A percentile compares a stretch with the other conserved stretches of the same genome.
These are phyloP conservation scores for Aspergillus arachidicola DNA, from an alignment of 2,329 filamentous ascomycete genomes.

Conservation along the genomic window DNA sequence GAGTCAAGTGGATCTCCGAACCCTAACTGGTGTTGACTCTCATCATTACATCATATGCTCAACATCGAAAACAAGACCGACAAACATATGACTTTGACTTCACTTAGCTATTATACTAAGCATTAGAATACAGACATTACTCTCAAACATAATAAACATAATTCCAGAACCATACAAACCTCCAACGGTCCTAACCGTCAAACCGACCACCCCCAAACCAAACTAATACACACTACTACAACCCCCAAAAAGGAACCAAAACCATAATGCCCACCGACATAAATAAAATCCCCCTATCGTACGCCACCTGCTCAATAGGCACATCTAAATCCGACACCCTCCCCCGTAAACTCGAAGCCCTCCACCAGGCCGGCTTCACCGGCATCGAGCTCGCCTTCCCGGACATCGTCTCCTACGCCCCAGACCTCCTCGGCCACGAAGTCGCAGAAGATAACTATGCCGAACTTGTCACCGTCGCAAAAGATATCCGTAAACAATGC, in stretches of 20 bases:
- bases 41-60: constrained; percentile 18
- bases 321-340: constrained; percentile 37
- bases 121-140: neutral
- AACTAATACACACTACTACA: neutral
- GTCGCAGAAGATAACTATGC: constrained; percentile 63
- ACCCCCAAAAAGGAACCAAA: neutral
- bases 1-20: neutral
- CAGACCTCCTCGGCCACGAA: constrained; percentile 52
- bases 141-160: neutral
- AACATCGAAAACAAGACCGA: neutral
- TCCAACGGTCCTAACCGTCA: neutral
- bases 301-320: constrained; percentile 48
- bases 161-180: neutral
- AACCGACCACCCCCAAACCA: neutral
- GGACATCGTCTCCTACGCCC: constrained; percentile 67
- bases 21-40: neutral
- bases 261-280: neutral
- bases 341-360: constrained; percentile 42
- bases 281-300: constrained; percentile 39
- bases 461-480: constrained; percentile 57
- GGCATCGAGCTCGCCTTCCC: constrained; percentile 76
- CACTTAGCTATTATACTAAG: neutral
- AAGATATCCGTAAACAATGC: constrained; percentile 58
- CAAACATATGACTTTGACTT: neutral
- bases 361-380: constrained; percentile 51